These are phyloP conservation scores for Fomitopsis serialis DNA, from an alignment of 768 basidiomycete genomes.

Conservation along the genomic window DNA sequence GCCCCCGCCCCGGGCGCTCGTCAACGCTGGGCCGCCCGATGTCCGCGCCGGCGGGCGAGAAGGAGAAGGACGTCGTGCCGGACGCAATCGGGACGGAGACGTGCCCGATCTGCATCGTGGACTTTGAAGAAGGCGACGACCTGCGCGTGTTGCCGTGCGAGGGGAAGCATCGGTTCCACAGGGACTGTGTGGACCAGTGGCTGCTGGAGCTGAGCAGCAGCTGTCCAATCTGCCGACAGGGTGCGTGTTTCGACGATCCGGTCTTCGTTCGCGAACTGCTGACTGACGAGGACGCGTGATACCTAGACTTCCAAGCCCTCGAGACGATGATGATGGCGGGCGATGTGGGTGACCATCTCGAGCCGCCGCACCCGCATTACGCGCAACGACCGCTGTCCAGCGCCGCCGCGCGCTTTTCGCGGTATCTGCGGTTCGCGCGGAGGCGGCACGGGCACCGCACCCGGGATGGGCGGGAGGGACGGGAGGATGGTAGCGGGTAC, in stretches of 20 bases:
- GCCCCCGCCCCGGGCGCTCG: background rate
- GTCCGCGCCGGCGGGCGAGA: constrained; percentile 7
- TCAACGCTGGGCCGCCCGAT: constrained; percentile 2
- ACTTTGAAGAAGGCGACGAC: constrained; percentile 93
- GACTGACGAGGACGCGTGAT: background rate
- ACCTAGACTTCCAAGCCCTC: constrained; percentile 32
- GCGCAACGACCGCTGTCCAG: constrained; percentile 15
- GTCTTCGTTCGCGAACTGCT: background rate
- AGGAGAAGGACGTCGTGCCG: constrained; percentile 43
- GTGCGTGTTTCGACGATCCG: constrained; percentile 32
- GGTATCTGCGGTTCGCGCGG: constrained; percentile 27
- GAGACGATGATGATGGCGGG: constrained; percentile 26
- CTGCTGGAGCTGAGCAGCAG: constrained; percentile 83
- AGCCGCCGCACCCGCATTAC: constrained; percentile 12
- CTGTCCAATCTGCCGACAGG: constrained; percentile 90
- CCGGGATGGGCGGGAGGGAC: constrained; percentile 5
- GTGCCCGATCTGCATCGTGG: constrained; percentile 92
- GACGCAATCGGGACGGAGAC: constrained; percentile 74
- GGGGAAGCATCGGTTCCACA: constrained; percentile 87
- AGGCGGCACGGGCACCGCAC: constrained; percentile 16
- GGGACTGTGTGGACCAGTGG: constrained; percentile 90
- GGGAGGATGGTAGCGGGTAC: constrained; percentile 12
- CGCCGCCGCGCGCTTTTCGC: constrained; percentile 25
- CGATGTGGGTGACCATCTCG: constrained; percentile 12
- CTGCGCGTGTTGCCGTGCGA: constrained; percentile 88